Evolutionary conservation across 1,139 yeast genomes (phyloP), one percentile per base, ranked within the genome.

Genomic region (Hansenula sp.): DNA sequence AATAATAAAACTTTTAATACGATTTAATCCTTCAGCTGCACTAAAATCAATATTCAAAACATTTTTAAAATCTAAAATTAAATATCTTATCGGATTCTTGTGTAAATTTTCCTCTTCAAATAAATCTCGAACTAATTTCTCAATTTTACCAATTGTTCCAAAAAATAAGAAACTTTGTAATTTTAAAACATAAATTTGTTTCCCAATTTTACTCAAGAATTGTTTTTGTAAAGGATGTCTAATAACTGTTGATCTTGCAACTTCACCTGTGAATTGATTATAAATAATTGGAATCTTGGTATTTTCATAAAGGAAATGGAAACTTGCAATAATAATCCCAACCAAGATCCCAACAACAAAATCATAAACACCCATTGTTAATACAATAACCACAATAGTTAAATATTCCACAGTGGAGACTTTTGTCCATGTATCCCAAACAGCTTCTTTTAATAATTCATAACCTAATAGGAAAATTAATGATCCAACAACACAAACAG

Each of bases 351-450:
- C 98, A 50, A 81, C 75, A 8, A 92, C 98, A 62, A 92, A 92
- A 63, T 92, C 98, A 74, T 87, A 84, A 2, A 85, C 82, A 4
- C 97, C 98, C 98, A 94, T 92, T 0, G 92, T 83, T 22, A 88
- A 67, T 20, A 94, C 95, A 52, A 92, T 92, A 11, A 83, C 79
- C 7, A 84, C 64, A 46, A 92, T 85, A 2, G 98, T 92, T 34
- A 77, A 55, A 60, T 92, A 92, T 59, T 92, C 98, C 50, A 87
- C 84, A 32, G 63, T 69, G 35, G 81, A 73, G 34, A 92, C 74
- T 50, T 84, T 75, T 2, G 94, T 94, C 65, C 76, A 75, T 0
- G 97, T 88, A 59, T 92, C 98, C 51, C 75, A 77, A 14, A 92
- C 57, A 0, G 97, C 87, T 60, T 92, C 98, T 44, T 84, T 81